phyloP scores from a whole-genome alignment of 768 basidiomycete genomes.

The Suillus brevipes region DNA sequence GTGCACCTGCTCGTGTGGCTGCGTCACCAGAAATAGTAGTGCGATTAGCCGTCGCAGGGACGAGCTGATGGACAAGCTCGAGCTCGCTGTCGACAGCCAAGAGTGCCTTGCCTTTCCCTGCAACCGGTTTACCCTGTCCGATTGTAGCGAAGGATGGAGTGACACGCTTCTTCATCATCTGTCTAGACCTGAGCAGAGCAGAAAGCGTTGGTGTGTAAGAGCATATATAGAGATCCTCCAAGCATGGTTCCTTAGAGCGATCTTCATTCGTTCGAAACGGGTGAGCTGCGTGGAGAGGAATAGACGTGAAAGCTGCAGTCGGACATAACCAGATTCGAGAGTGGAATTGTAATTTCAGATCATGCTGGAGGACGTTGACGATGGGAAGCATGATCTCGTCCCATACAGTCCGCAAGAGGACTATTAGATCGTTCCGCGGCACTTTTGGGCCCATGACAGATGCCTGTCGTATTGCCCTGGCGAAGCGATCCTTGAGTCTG shows the following conservation, averaged over 20 bases:
- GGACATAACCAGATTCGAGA: slow-evolving; percentile 15
- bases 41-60: slow-evolving; percentile 11
- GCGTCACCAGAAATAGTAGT: neutral
- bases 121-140: slow-evolving; percentile 3
- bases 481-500: slow-evolving; percentile 11
- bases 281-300: slow-evolving; percentile 25
- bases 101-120: neutral
- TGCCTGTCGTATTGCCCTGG: slow-evolving; percentile 10
- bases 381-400: slow-evolving; percentile 5
- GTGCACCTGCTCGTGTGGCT: neutral
- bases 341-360: neutral
- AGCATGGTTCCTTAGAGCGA: neutral
- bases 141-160: slow-evolving; percentile 3
- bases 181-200: slow-evolving; percentile 13
- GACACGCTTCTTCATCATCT: neutral
- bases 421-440: slow-evolving; percentile 6
- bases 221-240: slow-evolving; percentile 9
- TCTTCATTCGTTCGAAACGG: slow-evolving; percentile 22
- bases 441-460: slow-evolving; percentile 15
- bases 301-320: slow-evolving; percentile 9
- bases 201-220: slow-evolving; percentile 15
- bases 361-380: neutral
- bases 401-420: neutral
- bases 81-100: slow-evolving; percentile 8
- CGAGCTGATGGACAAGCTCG: slow-evolving; percentile 18